Conservation (phyloP, 345 rosid genomes). For the Eucalyptus sideroxylon region DNA sequence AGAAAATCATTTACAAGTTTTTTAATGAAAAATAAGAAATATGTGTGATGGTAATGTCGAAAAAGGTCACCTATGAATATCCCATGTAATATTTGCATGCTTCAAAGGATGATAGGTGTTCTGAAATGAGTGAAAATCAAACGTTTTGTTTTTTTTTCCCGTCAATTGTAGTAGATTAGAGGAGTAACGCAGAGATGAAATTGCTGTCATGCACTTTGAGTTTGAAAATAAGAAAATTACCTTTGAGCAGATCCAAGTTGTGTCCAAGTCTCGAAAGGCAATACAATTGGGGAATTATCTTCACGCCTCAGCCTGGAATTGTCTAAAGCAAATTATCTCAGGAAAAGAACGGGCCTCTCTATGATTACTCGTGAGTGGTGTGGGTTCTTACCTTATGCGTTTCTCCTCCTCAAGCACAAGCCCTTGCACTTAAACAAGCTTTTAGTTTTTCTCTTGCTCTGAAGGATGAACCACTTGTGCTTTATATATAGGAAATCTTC, state of each 20-base stretch:
- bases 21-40: neutral
- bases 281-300: neutral
- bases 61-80: neutral
- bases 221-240: neutral
- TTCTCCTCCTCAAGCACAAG: neutral
- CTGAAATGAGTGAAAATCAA: too few species aligned
- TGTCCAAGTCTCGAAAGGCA: neutral
- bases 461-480: neutral
- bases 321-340: neutral
- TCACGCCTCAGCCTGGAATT: neutral
- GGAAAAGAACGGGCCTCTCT: neutral
- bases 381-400: neutral
- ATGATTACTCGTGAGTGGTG: neutral
- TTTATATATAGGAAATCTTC: neutral
- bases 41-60: neutral
- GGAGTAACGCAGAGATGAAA: neutral
- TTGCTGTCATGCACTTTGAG: neutral
- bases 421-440: neutral
- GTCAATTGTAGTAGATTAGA: neutral
- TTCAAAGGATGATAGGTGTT: neutral
- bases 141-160: neutral
- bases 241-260: neutral
- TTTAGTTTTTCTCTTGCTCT: neutral
- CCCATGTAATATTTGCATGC: neutral
- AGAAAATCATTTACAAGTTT: neutral